Evolutionary conservation across 495 filamentous ascomycete genomes (phyloP).

Genomic region (Alectoria sarmentosa): DNA sequence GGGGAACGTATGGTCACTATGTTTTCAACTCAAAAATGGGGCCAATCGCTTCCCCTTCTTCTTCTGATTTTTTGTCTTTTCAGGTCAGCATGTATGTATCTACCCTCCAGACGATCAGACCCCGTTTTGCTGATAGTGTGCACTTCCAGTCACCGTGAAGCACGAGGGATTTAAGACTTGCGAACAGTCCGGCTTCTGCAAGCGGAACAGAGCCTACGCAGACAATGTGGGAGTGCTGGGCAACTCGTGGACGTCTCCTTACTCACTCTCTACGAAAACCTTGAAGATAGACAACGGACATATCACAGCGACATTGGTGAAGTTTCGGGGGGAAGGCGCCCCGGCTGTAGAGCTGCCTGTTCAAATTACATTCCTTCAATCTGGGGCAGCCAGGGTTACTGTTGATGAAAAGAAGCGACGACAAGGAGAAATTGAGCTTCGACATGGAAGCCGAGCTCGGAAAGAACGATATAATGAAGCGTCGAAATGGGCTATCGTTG

Average conservation of each 20-base stretch:
- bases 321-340: constrained; percentile 56
- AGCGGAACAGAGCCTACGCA: constrained; percentile 83
- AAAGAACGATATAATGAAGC: constrained; percentile 94
- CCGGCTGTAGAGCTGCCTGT: constrained; percentile 71
- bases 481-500: constrained; percentile 79
- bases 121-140: not conserved
- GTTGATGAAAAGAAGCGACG: constrained; percentile 86
- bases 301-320: constrained; percentile 70
- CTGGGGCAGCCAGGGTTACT: constrained; percentile 75
- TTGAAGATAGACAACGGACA: constrained; percentile 72
- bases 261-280: constrained; percentile 63
- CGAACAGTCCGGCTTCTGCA: constrained; percentile 90
- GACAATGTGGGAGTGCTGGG: constrained; percentile 60
- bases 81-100: constrained; percentile 42
- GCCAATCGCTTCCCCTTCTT: constrained; percentile 44
- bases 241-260: constrained; percentile 71
- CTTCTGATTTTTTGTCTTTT: constrained; percentile 41
- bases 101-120: not conserved
- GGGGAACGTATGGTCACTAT: not conserved
- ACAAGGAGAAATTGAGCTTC: constrained; percentile 80
- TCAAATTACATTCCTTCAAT: constrained; percentile 78
- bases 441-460: constrained; percentile 73
- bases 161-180: constrained; percentile 96
- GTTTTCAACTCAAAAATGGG: constrained; percentile 45
- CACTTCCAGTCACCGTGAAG: constrained; percentile 67